phyloP scores from a whole-genome alignment of 2,329 filamentous ascomycete species.

The Claviceps monticola region DNA sequence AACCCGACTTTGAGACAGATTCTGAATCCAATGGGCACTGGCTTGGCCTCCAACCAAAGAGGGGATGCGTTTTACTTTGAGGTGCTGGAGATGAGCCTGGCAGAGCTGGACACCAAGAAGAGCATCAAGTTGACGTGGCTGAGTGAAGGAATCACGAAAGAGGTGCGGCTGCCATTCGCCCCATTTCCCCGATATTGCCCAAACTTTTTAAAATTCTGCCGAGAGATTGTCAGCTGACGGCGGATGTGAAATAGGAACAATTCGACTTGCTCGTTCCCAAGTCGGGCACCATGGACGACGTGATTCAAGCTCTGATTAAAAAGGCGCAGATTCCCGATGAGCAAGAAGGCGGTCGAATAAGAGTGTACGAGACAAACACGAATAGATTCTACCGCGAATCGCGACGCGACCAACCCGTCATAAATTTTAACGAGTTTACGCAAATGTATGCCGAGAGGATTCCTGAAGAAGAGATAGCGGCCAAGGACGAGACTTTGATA shows the following conservation, averaged over 20 bases:
- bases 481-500: constrained; percentile 46
- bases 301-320: constrained; percentile 62
- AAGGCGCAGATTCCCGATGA: constrained; percentile 72
- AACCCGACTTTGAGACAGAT: constrained; percentile 66
- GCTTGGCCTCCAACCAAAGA: constrained; percentile 54
- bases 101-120: constrained; percentile 89
- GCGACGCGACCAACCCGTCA: constrained; percentile 53
- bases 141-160: constrained; percentile 81
- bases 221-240: neutral
- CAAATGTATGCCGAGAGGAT: constrained; percentile 69
- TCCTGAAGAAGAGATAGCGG: constrained; percentile 56
- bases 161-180: constrained; percentile 34
- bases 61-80: constrained; percentile 81
- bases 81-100: constrained; percentile 83
- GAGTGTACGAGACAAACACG: constrained; percentile 70
- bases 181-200: neutral
- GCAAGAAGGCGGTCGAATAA: constrained; percentile 50
- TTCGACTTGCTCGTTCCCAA: constrained; percentile 80
- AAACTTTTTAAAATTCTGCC: no score
- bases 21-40: constrained; percentile 54
- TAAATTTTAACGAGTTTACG: constrained; percentile 75
- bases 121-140: constrained; percentile 71
- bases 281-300: constrained; percentile 64
- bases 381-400: constrained; percentile 78
- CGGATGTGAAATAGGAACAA: constrained; percentile 40